Base-by-base conservation (phyloP, 768 basidiomycete species). In the Lentinula lateritia region DNA sequence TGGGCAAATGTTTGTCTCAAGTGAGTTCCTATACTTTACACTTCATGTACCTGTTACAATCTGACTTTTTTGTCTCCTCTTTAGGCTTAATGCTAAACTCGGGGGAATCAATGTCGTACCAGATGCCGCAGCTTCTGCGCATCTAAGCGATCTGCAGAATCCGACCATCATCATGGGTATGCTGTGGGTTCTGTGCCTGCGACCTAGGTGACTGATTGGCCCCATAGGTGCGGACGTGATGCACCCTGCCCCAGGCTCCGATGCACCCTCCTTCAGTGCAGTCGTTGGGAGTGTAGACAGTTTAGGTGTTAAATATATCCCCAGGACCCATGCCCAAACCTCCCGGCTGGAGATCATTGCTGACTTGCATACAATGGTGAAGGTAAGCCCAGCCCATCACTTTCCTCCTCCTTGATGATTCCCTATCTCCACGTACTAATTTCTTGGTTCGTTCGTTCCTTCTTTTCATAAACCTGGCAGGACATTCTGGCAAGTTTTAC, bases 221-320 rank as follows among this genome's bases (percentile, higher is more conserved):
- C 38, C 13, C 43, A 6, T 58, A 80, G 79, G 83, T 57, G 83
- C 84, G 6, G 84, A 85, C 64, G 83, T 81, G 50, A 83, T 82
- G 41, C 84, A 86, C 63, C 85, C 84, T 0, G 76, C 83, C 4
- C 84, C 85, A 9, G 83, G 84, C 12, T 76, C 80, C 0, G 78
- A 74, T 1, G 80, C 78, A 0, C 85, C 85, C 0, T 86, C 84
- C 0, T 86, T 82, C 65, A 80, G 85, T 0, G 72, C 83, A 1
- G 71, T 85, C 2, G 85, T 86, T 6, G 83, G 76, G 28, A 85
- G 78, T 56, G 78, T 85, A 13, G 84, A 85, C 65, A 75, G 75
- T 0, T 74, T 78, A 41, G 75, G 75, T 1, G 80, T 81, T 1
- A 84, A 83, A 63, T 85, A 85, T 64, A 66, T 86, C 41, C 83